A percentile compares a stretch with the other conserved stretches of the same genome.
Conservation (phyloP, 1,139 yeast genomes). For the Geotrichum reessii region DNA sequence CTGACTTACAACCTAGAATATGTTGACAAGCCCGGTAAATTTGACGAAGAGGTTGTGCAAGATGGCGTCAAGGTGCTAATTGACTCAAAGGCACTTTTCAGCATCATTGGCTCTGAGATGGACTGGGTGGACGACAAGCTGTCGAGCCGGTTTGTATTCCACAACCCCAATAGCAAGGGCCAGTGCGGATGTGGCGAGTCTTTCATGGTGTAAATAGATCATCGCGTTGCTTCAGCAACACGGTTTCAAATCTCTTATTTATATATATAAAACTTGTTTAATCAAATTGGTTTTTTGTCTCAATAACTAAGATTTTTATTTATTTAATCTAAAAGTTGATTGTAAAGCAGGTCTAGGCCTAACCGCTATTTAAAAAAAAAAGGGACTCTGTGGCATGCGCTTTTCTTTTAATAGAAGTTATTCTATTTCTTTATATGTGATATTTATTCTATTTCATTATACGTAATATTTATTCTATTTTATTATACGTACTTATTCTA, state of each 20-base stretch:
- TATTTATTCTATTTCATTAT: no score
- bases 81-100: constrained; percentile 91
- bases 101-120: constrained; percentile 96
- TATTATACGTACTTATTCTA: no score
- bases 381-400: no score
- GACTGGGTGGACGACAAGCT: constrained; percentile 95
- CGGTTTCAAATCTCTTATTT: not conserved
- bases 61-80: constrained; percentile 90
- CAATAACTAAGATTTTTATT: no score
- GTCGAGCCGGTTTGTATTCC: constrained; percentile 81
- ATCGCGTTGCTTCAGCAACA: not conserved
- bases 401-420: no score
- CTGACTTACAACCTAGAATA: constrained; percentile 86
- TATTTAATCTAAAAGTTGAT: no score
- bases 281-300: not conserved
- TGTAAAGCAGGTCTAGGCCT: no score
- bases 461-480: no score
- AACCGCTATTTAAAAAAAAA: no score
- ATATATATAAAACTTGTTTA: not conserved
- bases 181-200: constrained; percentile 99
- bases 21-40: constrained; percentile 82
- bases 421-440: no score
- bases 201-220: constrained; percentile 66
- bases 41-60: constrained; percentile 81
- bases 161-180: constrained; percentile 93